Evolutionary conservation across 2,329 filamentous ascomycete genomes (phyloP).

Genomic region (Colletotrichum godetiae): DNA sequence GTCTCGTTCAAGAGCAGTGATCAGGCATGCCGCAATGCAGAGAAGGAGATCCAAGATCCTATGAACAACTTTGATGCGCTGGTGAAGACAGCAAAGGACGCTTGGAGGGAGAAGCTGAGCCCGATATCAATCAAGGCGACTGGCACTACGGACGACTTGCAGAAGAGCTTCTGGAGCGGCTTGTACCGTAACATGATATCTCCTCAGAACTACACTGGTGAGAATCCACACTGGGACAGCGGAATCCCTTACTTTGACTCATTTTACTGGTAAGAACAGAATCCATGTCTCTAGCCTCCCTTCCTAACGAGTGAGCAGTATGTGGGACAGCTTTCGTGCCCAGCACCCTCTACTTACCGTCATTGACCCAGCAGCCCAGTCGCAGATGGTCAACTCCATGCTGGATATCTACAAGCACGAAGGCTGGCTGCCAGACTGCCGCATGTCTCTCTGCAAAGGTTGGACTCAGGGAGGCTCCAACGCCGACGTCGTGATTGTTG

Average conservation of each 20-base stretch:
- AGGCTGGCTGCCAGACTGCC: constrained; percentile 75
- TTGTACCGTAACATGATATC: constrained; percentile 71
- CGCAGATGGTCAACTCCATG: constrained; percentile 71
- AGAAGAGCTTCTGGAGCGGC: constrained; percentile 72
- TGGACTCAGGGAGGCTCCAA: constrained; percentile 77
- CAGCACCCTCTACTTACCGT: constrained; percentile 74
- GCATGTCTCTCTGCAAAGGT: constrained; percentile 75
- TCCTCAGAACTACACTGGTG: constrained; percentile 74
- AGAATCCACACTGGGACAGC: constrained; percentile 72
- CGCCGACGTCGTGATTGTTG: constrained; percentile 71
- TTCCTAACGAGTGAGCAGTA: constrained; percentile 41
- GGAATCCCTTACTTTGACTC: constrained; percentile 74
- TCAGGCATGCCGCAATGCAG: constrained; percentile 72
- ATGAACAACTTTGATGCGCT: constrained; percentile 61
- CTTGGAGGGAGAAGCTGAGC: constrained; percentile 68
- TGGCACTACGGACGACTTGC: constrained; percentile 61
- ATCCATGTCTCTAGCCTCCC: not conserved
- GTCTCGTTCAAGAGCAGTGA: constrained; percentile 72
- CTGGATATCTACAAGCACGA: constrained; percentile 74
- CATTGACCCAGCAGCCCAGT: constrained; percentile 69
- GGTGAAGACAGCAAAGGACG: constrained; percentile 59
- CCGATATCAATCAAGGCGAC: constrained; percentile 62
- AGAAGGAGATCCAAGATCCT: constrained; percentile 63
- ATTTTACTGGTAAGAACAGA: constrained; percentile 45
- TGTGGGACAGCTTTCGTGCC: constrained; percentile 74